Evolutionary conservation across 106 monocot species (phyloP).

Genomic region (Allium fistulosum): DNA sequence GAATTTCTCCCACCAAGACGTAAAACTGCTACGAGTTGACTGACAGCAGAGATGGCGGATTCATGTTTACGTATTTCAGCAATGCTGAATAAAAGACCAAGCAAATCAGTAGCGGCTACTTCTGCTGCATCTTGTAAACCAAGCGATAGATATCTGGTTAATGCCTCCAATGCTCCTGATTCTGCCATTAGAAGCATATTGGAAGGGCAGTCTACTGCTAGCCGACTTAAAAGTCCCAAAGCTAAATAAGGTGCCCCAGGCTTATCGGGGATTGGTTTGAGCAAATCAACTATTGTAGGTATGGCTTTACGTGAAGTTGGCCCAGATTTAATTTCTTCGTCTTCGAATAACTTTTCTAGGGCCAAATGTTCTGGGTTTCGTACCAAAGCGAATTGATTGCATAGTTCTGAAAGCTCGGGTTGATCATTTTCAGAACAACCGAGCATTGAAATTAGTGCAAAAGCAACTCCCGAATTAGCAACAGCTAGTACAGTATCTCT

Average conservation of each 20-base stretch:
- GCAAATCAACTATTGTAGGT: slow-evolving; percentile 91
- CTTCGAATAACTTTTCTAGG: slow-evolving; percentile 70
- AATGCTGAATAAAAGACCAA: slow-evolving; percentile 83
- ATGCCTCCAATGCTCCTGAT: slow-evolving; percentile 81
- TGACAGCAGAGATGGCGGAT: slow-evolving; percentile 66
- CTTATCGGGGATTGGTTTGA: slow-evolving; percentile 94
- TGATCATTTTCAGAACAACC: slow-evolving; percentile 94
- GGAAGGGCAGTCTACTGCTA: slow-evolving; percentile 63
- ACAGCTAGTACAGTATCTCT: slow-evolving; percentile 73
- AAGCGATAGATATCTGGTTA: slow-evolving; percentile 91
- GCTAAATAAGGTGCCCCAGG: slow-evolving; percentile 93
- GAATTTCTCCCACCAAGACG: slow-evolving; percentile 93
- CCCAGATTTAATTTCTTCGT: slow-evolving; percentile 84
- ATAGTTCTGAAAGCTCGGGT: slow-evolving; percentile 65
- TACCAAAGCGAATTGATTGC: slow-evolving; percentile 68
- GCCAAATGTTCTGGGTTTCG: slow-evolving; percentile 72
- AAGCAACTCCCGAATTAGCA: slow-evolving; percentile 82
- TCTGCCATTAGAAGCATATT: slow-evolving; percentile 89
- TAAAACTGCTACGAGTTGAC: slow-evolving; percentile 89
- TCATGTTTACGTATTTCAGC: slow-evolving; percentile 83
- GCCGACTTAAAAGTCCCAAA: slow-evolving; percentile 68
- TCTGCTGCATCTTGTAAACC: slow-evolving; percentile 89
- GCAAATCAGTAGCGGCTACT: slow-evolving; percentile 76
- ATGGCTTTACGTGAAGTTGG: slow-evolving; percentile 78
- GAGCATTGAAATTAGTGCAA: slow-evolving; percentile 81